Percentiles rank a stretch among this genome's conserved stretches.
Conservation (phyloP, 208 protist species). For the Crithidia acanthocephali region DNA sequence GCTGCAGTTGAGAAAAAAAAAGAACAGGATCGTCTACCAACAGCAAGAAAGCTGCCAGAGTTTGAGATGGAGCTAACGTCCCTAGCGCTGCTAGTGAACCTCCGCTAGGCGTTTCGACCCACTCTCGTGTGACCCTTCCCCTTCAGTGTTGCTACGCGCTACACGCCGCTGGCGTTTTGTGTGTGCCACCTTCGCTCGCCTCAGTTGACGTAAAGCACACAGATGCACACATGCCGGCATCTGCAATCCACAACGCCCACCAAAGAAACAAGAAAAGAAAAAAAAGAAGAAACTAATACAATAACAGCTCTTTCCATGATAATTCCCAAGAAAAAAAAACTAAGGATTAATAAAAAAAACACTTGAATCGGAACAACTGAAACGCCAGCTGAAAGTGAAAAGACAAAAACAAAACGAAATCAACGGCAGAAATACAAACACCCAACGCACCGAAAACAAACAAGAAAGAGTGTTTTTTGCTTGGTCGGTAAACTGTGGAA, state of each 20-base stretch:
- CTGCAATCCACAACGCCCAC: not conserved
- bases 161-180: not conserved
- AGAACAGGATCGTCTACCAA: not conserved
- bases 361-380: not conserved
- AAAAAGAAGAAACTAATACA: conserved; percentile 13
- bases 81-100: too few species aligned
- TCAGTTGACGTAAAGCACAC: conserved; percentile 1
- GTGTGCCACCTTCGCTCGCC: not conserved
- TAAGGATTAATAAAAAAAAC: conserved; percentile 6
- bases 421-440: not conserved
- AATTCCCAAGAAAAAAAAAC: conserved; percentile 28
- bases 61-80: too few species aligned
- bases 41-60: not conserved
- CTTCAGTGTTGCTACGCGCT: not conserved
- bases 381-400: not conserved
- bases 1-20: conserved; percentile 3
- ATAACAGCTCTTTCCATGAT: conserved; percentile 23
- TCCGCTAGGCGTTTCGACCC: not conserved
- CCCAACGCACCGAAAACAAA: not conserved
- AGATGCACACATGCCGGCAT: conserved; percentile 6
- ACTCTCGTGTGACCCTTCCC: not conserved
- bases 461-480: not conserved
- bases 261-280: conserved; percentile 25
- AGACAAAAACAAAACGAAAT: conserved; percentile 1
- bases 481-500: too few species aligned